phyloP scores from a whole-genome alignment of 805 yeast species.

The Candida succiphila region DNA sequence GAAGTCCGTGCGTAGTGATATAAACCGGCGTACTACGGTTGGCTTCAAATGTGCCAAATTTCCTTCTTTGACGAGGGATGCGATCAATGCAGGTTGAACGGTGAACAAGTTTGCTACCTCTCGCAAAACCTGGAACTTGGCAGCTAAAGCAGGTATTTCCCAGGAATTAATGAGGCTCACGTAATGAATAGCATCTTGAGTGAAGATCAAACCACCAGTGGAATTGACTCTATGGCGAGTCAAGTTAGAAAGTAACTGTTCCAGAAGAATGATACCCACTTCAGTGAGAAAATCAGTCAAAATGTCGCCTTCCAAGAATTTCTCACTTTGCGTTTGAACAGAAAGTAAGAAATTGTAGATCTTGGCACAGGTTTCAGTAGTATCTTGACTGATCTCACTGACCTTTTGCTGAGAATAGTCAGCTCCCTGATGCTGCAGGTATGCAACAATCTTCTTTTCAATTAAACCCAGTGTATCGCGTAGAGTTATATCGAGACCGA shows the following conservation, averaged over 20 bases:
- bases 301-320: constrained; percentile 27
- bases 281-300: constrained; percentile 32
- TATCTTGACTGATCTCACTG: constrained; percentile 25
- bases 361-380: constrained; percentile 63
- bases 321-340: constrained; percentile 2
- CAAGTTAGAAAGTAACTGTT: constrained; percentile 58
- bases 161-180: constrained; percentile 56
- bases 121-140: constrained; percentile 58
- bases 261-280: constrained; percentile 49
- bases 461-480: constrained; percentile 46
- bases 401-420: constrained; percentile 48
- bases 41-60: constrained; percentile 60
- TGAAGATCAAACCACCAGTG: constrained; percentile 73
- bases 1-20: constrained; percentile 63
- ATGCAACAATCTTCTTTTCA: constrained; percentile 36
- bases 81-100: constrained; percentile 70
- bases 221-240: constrained; percentile 68
- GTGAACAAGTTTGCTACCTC: constrained; percentile 81
- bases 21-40: constrained; percentile 51
- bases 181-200: constrained; percentile 74
- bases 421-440: constrained; percentile 58
- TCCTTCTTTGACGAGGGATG: constrained; percentile 74
- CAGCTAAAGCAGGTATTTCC: constrained; percentile 42
- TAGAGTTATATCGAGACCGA: constrained; percentile 53
- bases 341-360: constrained; percentile 34